Conservation (phyloP, 2,329 filamentous ascomycete genomes). For the Fusarium agapanthi region DNA sequence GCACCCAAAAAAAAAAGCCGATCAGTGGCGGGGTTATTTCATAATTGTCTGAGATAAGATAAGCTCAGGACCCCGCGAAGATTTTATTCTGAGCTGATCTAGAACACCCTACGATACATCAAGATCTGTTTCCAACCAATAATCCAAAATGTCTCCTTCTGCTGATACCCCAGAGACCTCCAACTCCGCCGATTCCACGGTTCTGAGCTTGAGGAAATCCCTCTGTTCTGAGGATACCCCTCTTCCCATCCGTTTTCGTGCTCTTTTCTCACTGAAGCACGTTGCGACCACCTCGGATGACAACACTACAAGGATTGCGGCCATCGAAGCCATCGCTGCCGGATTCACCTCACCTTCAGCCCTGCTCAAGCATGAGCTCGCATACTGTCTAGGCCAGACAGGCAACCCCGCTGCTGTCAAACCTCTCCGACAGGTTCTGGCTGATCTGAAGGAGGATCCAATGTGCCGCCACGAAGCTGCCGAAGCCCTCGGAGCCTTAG, state of each 20-base stretch:
- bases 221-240: constrained; percentile 83
- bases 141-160: constrained; percentile 41
- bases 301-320: constrained; percentile 63
- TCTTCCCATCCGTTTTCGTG: constrained; percentile 90
- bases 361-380: constrained; percentile 93
- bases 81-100: constrained; percentile 44
- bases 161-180: constrained; percentile 32
- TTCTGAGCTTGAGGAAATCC: constrained; percentile 74
- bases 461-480: constrained; percentile 98
- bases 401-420: constrained; percentile 78
- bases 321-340: constrained; percentile 84
- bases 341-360: constrained; percentile 86
- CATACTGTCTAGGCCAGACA: constrained; percentile 95
- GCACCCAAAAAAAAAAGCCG: constrained; percentile 7
- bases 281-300: constrained; percentile 75
- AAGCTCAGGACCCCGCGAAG: constrained; percentile 45
- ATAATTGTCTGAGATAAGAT: constrained; percentile 37
- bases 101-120: constrained; percentile 17
- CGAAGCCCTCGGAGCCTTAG: constrained; percentile 90
- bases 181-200: constrained; percentile 52
- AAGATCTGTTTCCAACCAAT: constrained; percentile 13
- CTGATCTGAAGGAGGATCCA: constrained; percentile 82
- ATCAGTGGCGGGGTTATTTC: constrained; percentile 21
- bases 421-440: constrained; percentile 76
- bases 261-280: constrained; percentile 97